Evolutionary conservation across 192 early-diverging fungal genomes (phyloP), one percentile per base, ranked within the genome.

Genomic region (Phycomyces nitens): DNA sequence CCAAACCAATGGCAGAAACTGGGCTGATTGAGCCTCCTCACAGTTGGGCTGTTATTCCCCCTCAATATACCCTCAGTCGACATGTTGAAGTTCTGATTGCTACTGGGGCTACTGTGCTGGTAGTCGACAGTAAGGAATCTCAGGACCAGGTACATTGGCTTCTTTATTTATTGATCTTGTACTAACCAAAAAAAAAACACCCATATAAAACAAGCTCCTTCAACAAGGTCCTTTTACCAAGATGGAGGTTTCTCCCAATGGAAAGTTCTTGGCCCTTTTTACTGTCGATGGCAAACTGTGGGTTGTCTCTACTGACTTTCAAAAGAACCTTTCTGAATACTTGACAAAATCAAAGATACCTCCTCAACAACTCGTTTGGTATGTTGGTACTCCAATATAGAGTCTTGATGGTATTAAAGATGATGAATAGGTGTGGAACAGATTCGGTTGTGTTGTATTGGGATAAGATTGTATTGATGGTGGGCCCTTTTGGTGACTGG

Each of bases 281-380:
- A 90, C 93, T 0, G 62, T 68, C 9, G 80, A 82, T 44, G 92
- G 91, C 41, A 83, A 88, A 41, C 68, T 99, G 8, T 93, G 89
- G 86, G 94, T 99, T 0, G 90, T 97, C 0, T 97, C 97, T 1
- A 86, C 89, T 9, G 95, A 99, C 69, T 99, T 99, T 69, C 87
- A 94, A 74, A 89, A 91, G 47, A 95, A 89, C 47, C 74, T 96
- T 26, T 93, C 96, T 0, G 93, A 96, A 69, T 92, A 90, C 66
- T 64, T 79, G 21, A 91, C 89, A 8, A 77, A 79, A 34, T 87
- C 83, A 0, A 56, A 72, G 20, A 75, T 78, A 0, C 82, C 91
- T 14, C 93, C 93, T 12, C 70, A 87, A 21, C 87, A 91, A 60
- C 77, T 94, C 54, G 83, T 84, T 8, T 95, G 93, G 92, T 92